These are phyloP conservation scores for Croton setiger DNA, from an alignment of 441 rosid genomes.

Conservation along the genomic window DNA sequence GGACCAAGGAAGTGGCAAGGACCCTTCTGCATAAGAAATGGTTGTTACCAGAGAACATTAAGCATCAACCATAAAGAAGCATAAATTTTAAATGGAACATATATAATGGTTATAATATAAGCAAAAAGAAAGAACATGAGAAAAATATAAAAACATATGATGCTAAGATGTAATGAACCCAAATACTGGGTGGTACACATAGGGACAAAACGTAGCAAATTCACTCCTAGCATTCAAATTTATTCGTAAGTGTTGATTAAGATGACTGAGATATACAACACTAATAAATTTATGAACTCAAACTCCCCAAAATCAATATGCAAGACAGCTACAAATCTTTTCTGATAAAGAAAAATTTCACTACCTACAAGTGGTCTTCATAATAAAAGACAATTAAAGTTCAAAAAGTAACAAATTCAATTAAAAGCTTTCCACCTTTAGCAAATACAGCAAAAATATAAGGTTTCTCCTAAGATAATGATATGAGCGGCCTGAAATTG, in stretches of 20 bases:
- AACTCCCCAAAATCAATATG: not conserved
- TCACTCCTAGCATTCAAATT: not conserved
- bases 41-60: slow-evolving; percentile 34
- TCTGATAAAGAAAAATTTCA: not conserved
- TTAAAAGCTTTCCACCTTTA: not conserved
- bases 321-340: not conserved
- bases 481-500: not conserved
- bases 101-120: not conserved
- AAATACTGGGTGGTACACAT: not conserved
- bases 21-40: slow-evolving; percentile 36
- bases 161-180: not conserved
- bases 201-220: not conserved
- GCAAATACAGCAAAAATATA: not conserved
- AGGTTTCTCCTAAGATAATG: not conserved
- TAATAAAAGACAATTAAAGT: not conserved
- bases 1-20: slow-evolving; percentile 40
- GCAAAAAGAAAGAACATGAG: not conserved
- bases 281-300: not conserved
- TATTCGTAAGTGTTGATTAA: not conserved
- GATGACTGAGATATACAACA: not conserved
- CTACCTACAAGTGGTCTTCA: not conserved
- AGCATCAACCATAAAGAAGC: slow-evolving; percentile 6
- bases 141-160: not conserved
- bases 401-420: too few species aligned
- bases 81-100: not conserved